These are phyloP conservation scores for Marasmius sp. DNA, from an alignment of 1,284 basidiomycete species.

Conservation along the genomic window DNA sequence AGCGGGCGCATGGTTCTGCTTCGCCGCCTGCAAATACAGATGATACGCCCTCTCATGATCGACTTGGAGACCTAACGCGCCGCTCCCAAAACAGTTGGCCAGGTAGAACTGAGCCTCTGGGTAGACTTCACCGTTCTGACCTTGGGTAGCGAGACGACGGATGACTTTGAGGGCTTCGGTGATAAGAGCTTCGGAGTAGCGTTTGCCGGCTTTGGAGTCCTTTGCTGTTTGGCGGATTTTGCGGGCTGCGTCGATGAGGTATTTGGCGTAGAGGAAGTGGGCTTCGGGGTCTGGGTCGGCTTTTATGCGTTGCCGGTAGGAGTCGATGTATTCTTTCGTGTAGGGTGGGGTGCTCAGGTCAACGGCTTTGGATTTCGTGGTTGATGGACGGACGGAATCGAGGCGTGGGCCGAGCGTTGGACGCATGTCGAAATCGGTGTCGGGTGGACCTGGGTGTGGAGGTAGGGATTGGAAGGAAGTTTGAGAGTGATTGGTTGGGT, in stretches of 20 bases:
- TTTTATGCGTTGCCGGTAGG: conserved; percentile 96
- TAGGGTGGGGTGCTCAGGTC: conserved; percentile 86
- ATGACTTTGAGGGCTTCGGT: conserved; percentile 91
- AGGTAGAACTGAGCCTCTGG: conserved; percentile 99
- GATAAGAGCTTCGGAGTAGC: conserved; percentile 89
- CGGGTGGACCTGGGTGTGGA: neutral
- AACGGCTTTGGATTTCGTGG: conserved; percentile 77
- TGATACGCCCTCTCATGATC: conserved; percentile 99
- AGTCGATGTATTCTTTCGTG: conserved; percentile 96
- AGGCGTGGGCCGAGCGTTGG: conserved; percentile 57
- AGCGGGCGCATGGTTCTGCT: conserved; percentile 94
- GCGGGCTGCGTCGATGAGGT: conserved; percentile 98
- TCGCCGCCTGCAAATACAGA: conserved; percentile 96
- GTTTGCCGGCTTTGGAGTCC: conserved; percentile 81
- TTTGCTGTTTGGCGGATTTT: conserved; percentile 74
- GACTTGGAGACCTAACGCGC: conserved; percentile 89
- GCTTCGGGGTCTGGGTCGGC: conserved; percentile 97
- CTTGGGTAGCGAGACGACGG: conserved; percentile 88
- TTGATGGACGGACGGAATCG: conserved; percentile 59
- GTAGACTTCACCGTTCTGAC: conserved; percentile 63
- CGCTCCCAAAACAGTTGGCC: conserved; percentile 96
- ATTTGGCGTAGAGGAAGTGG: conserved; percentile 97
- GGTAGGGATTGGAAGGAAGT: conserved; percentile 30
- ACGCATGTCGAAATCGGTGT: conserved; percentile 44
- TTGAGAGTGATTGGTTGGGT: conserved; percentile 13